Evolutionary conservation across 1,284 basidiomycete species (phyloP).

Genomic region (Cryptococcus amylolentus): DNA sequence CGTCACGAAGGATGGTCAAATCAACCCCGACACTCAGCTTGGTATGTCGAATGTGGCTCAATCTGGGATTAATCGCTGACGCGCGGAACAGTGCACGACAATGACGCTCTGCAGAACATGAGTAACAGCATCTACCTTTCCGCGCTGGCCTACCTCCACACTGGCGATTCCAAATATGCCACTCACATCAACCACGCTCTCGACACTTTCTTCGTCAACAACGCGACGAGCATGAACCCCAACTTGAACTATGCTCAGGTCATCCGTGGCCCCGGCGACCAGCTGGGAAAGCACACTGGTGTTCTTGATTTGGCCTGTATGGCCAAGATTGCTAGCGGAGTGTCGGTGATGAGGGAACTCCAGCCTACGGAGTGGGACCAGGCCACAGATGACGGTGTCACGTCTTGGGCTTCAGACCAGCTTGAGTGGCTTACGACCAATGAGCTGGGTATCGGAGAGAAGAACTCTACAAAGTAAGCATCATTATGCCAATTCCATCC

Average conservation of each 20-base stretch:
- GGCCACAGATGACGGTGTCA: constrained; percentile 12
- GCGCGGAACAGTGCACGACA: constrained; percentile 48
- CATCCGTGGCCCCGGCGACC: constrained; percentile 57
- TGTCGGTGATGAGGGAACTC: constrained; percentile 15
- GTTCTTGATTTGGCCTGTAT: constrained; percentile 22
- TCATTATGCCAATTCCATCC: not conserved
- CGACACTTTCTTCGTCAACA: constrained; percentile 55
- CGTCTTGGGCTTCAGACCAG: constrained; percentile 19
- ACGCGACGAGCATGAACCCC: constrained; percentile 62
- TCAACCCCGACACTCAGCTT: constrained; percentile 58
- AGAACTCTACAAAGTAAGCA: constrained; percentile 22
- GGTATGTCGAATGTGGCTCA: constrained; percentile 41
- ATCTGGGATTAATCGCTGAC: constrained; percentile 19
- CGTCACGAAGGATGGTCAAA: constrained; percentile 57
- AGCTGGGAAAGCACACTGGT: constrained; percentile 13
- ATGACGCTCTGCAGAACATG: constrained; percentile 53
- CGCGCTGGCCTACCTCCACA: constrained; percentile 59
- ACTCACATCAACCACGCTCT: constrained; percentile 16
- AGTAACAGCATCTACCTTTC: constrained; percentile 30
- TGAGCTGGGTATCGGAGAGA: constrained; percentile 23
- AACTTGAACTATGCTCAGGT: constrained; percentile 66
- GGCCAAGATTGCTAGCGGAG: constrained; percentile 21
- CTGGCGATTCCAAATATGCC: constrained; percentile 40
- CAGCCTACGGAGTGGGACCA: constrained; percentile 16
- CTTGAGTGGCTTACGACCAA: constrained; percentile 16